Evolutionary conservation across 1,139 yeast genomes (phyloP).

Genomic region (Suhomyces ambrosiae): DNA sequence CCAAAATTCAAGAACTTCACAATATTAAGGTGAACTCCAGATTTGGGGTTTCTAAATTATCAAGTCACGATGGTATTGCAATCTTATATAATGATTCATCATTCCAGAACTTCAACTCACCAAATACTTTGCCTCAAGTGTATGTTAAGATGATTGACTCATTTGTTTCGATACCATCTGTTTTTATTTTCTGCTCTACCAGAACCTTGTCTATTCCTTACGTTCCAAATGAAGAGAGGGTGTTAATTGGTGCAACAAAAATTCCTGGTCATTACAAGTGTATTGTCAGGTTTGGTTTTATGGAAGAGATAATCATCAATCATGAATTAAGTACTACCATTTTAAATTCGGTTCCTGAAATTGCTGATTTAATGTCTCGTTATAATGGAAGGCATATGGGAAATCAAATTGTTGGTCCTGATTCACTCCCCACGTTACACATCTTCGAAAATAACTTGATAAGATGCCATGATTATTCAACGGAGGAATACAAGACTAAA

Average conservation of each 20-base stretch:
- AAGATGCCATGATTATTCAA: slow-evolving; percentile 25
- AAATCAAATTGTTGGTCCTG: slow-evolving; percentile 3
- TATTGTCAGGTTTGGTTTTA: slow-evolving; percentile 48
- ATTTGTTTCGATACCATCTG: slow-evolving; percentile 45
- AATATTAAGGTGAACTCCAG: slow-evolving; percentile 21
- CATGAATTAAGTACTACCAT: slow-evolving; percentile 28
- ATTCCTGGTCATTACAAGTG: slow-evolving; percentile 50
- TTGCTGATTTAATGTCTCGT: slow-evolving; percentile 15
- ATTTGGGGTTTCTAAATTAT: slow-evolving; percentile 25
- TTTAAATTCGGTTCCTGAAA: slow-evolving; percentile 27
- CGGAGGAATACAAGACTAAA: slow-evolving; percentile 19
- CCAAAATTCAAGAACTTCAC: slow-evolving; percentile 3
- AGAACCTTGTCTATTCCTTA: slow-evolving; percentile 45
- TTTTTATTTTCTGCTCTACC: slow-evolving; percentile 44
- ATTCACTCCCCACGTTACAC: slow-evolving; percentile 31
- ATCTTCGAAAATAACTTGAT: slow-evolving; percentile 41
- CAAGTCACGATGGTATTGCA: slow-evolving; percentile 40
- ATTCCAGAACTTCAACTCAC: slow-evolving; percentile 33
- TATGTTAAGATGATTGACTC: slow-evolving; percentile 37
- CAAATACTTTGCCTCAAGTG: slow-evolving; percentile 46
- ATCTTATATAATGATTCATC: slow-evolving; percentile 41
- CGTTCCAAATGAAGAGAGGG: slow-evolving; percentile 39
- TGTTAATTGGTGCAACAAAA: slow-evolving; percentile 40
- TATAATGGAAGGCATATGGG: slow-evolving; percentile 6
- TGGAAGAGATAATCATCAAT: slow-evolving; percentile 40